Evolutionary conservation across 768 basidiomycete genomes (phyloP), one percentile per base, ranked within the genome.

Genomic region (Boletus eberwhitei): DNA sequence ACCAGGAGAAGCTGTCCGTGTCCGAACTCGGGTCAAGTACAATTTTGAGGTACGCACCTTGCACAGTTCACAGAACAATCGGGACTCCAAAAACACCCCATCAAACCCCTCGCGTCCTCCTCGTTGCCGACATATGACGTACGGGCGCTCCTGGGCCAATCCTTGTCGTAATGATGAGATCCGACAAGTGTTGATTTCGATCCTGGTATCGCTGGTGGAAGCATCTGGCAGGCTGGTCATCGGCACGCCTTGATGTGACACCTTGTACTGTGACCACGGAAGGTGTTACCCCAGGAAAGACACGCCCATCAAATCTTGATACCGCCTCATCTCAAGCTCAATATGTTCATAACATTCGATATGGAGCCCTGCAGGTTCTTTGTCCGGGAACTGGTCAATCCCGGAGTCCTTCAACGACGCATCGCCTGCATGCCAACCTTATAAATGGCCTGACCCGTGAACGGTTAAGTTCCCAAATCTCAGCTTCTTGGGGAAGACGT

Each of bases 281-380:
- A 7, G 40, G 31, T n/a, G 3, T 24, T 8, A 32, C 13, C 42
- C 13, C 3, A 40, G 24, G 26, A 50, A 24, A 51, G 46, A 50
- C n/a, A n/a, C 59, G 56, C 59, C 38, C 57, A 62, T 50, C 45
- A 26, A 42, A 41, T 39, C 31, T 16, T 37, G 48, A 49, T 58
- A 48, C 19, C 36, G 43, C 36, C 6, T 21, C 31, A 38, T 41
- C 40, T 50, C 38, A 19, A 36, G 36, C 35, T 14, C 2, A 41
- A 59, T 64, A 64, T 65, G 55, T 38, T 48, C 29, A 31, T 51
- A 37, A 32, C 53, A 17, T 50, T 48, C 50, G 12, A 32, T 48
- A 34, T 52, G 22, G 26, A 44, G 51, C 39, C 35, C 37, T 7
- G 37, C 48, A 47, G 36, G 38, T 53, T 44, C 59, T 46, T 52